Evolutionary conservation across 2,329 filamentous ascomycete genomes (phyloP).

Genomic region (Paraphaeosphaeria sporulosa): DNA sequence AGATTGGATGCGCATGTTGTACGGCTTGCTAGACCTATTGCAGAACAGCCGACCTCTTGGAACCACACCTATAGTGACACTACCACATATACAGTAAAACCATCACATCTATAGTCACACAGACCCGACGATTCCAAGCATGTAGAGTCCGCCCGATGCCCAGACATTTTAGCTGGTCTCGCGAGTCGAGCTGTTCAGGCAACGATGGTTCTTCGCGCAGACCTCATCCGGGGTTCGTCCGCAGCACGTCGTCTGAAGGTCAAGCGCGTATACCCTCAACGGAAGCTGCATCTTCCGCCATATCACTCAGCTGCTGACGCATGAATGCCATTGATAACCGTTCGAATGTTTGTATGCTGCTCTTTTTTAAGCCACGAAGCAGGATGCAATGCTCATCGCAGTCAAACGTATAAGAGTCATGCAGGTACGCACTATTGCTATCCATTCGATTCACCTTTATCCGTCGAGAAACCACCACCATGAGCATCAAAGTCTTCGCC

Average conservation of each 20-base stretch:
- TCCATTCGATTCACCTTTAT: too few relatives aligned
- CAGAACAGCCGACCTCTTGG: neutral
- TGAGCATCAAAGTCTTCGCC: conserved; percentile 9
- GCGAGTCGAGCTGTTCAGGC: neutral
- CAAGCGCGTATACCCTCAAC: neutral
- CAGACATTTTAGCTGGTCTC: neutral
- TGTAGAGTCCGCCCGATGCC: too few relatives aligned
- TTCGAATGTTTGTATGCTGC: neutral
- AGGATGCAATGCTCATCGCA: neutral
- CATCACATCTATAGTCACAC: neutral
- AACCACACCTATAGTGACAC: neutral
- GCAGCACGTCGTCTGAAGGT: neutral
- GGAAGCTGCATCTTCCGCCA: neutral
- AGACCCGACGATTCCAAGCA: too few relatives aligned
- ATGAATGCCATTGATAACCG: neutral
- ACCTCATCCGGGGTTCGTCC: conserved; percentile 3
- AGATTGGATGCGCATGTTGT: too few relatives aligned
- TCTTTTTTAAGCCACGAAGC: neutral
- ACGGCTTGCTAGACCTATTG: too few relatives aligned
- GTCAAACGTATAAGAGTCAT: neutral
- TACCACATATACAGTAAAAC: too few relatives aligned
- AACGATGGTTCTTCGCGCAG: neutral
- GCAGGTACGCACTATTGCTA: neutral
- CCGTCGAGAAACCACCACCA: neutral
- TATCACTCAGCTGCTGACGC: neutral